Evolutionary conservation across 352 stramenopile genomes (phyloP), one percentile per base, ranked within the genome.

Genomic region (Globisporangium acanthophoron): DNA sequence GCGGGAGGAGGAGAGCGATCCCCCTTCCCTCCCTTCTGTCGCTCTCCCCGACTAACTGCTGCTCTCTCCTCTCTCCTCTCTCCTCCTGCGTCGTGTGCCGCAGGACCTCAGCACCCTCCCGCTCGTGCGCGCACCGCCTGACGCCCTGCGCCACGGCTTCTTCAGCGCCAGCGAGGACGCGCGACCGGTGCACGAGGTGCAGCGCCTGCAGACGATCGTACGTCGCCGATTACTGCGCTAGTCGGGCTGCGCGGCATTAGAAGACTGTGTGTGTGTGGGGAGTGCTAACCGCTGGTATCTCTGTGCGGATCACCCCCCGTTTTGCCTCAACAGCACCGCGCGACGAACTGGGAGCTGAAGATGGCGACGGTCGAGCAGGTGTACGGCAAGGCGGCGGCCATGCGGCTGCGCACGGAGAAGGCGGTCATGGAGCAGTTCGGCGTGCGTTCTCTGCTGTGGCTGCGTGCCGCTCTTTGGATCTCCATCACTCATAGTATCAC

Each of bases 321-420:
- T 0, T 18, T 43, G 39, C 39, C n/a, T 15, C 41, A 49, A 43
- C 58, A 92, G 79, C 70, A 90, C 66, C 85, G 78, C 43, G 69
- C 74, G 52, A 82, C 73, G 52, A 84, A 90, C 66, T 94, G 82
- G 79, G 83, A 94, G 68, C 67, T 89, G 51, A 94, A 94, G 73
- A 94, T 94, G 85, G 72, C 80, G 54, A 92, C 82, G 55, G 85
- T 94, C 8, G 85, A 94, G 72, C 85, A 94, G 67, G 74, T 94
- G 44, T 94, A 94, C 69, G 85, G 85, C 64, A 94, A 92, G 70
- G 85, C 76, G n/a, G 85, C 85, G 21, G 78, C 85, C 58, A 94
- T 94, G 85, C 85, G 85, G 71, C 65, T 94, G 61, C 85, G 85
- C 62, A 92, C 85, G n/a, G 85, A 94, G 51, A 94, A 94, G 68